Percentiles rank a stretch among this genome's conserved stretches.
Evolutionary conservation across 768 basidiomycete species (phyloP).

Genomic region (Piloderma croceum): DNA sequence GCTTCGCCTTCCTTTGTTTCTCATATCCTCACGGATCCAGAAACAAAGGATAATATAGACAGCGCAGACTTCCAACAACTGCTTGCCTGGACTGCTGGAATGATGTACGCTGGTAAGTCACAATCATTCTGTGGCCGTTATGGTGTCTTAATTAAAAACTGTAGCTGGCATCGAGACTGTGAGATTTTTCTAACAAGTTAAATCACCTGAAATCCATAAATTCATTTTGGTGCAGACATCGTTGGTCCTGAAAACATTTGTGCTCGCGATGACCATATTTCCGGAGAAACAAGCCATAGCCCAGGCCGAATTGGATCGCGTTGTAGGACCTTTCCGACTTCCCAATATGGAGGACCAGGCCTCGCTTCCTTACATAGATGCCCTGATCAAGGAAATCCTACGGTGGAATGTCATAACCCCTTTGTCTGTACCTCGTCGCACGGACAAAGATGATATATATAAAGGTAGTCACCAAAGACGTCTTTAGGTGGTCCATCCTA

Average conservation of each 20-base stretch:
- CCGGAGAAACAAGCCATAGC: conserved; percentile 12
- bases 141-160: neutral
- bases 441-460: neutral
- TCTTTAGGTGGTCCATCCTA: neutral
- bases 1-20: conserved; percentile 4
- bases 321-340: conserved; percentile 11
- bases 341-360: conserved; percentile 10
- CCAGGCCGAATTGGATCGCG: conserved; percentile 15
- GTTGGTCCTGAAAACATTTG: conserved; percentile 7
- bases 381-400: conserved; percentile 13
- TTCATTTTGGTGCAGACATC: conserved; percentile 4
- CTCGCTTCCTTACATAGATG: conserved; percentile 17
- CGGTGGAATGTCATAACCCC: conserved; percentile 16
- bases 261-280: conserved; percentile 14
- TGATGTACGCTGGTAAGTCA: conserved; percentile 15
- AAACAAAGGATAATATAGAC: neutral
- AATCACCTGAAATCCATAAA: neutral
- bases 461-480: no score
- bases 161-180: conserved; percentile 14
- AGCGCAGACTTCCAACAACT: conserved; percentile 6
- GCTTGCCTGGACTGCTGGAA: conserved; percentile 10
- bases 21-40: conserved; percentile 1
- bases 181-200: neutral
- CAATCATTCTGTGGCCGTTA: neutral
- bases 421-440: neutral